Conservation (phyloP, 768 basidiomycete genomes). For the Pholiota conissans region DNA sequence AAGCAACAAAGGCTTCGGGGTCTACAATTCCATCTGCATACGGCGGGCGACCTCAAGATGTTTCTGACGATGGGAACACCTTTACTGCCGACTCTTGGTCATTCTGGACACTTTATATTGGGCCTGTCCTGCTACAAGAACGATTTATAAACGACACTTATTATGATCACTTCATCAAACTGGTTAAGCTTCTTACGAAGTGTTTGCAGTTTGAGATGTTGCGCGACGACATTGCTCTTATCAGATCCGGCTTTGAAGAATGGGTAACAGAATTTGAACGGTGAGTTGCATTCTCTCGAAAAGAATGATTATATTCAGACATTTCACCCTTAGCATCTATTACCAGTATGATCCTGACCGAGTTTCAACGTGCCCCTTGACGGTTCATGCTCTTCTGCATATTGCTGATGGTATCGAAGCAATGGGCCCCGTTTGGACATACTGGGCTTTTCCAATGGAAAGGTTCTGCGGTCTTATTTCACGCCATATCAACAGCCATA, state of each 20-base stretch:
- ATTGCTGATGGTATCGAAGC: conserved; percentile 30
- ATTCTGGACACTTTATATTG: conserved; percentile 25
- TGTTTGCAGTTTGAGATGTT: conserved; percentile 34
- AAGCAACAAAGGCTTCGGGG: conserved; percentile 14
- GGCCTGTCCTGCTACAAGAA: conserved; percentile 14
- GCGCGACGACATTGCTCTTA: conserved; percentile 15
- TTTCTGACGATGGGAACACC: conserved; percentile 21
- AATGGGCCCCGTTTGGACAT: conserved; percentile 33
- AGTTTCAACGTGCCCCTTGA: conserved; percentile 28
- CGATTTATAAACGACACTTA: conserved; percentile 28
- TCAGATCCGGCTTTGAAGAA: conserved; percentile 26
- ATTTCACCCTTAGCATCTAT: conserved; percentile 29
- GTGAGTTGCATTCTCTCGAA: too few relatives aligned
- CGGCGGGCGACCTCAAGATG: conserved; percentile 26
- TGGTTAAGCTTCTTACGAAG: conserved; percentile 29
- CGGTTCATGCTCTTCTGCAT: too few relatives aligned
- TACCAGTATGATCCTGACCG: conserved; percentile 25
- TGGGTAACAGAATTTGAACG: conserved; percentile 42
- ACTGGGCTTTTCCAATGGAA: conserved; percentile 35
- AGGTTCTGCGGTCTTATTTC: conserved; percentile 2
- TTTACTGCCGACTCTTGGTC: conserved; percentile 23
- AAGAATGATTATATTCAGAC: too few relatives aligned
- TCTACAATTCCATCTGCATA: conserved; percentile 26
- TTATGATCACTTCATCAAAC: conserved; percentile 36
- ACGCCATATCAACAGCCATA: conserved; percentile 1